Evolutionary conservation across 192 early-diverging fungal genomes (phyloP).

Genomic region (Backusella westeae): DNA sequence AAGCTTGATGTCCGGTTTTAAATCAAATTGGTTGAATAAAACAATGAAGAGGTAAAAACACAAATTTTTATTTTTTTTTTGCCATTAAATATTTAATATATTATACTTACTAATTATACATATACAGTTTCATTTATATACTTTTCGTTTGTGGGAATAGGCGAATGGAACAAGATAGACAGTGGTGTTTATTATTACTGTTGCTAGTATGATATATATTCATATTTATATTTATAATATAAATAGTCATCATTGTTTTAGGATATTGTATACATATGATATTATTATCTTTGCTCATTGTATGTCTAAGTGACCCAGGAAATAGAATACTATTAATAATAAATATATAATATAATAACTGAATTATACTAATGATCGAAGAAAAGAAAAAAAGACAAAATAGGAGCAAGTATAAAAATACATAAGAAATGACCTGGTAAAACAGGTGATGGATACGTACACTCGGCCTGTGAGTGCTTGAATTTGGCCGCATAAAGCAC

Average conservation of each 20-base stretch:
- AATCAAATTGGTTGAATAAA: background rate
- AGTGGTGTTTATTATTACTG: no score
- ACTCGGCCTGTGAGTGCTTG: background rate
- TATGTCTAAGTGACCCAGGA: no score
- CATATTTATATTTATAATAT: no score
- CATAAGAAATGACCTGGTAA: background rate
- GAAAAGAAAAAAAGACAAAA: background rate
- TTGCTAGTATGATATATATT: no score
- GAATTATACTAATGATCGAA: no score
- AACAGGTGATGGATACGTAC: background rate
- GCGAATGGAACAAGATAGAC: no score
- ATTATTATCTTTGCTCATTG: background rate
- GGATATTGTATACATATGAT: background rate
- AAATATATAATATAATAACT: no score
- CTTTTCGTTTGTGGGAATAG: no score
- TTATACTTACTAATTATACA: background rate
- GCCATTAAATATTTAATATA: background rate
- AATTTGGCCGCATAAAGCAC: background rate
- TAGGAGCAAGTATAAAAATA: background rate
- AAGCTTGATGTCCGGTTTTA: slow-evolving; percentile 2
- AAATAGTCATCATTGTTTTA: background rate
- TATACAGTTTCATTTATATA: no score
- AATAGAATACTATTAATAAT: no score
- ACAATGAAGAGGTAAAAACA: background rate
- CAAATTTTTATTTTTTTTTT: background rate